Conservation (phyloP, 2,329 filamentous ascomycete genomes). For the Aspergillus bombycis region DNA sequence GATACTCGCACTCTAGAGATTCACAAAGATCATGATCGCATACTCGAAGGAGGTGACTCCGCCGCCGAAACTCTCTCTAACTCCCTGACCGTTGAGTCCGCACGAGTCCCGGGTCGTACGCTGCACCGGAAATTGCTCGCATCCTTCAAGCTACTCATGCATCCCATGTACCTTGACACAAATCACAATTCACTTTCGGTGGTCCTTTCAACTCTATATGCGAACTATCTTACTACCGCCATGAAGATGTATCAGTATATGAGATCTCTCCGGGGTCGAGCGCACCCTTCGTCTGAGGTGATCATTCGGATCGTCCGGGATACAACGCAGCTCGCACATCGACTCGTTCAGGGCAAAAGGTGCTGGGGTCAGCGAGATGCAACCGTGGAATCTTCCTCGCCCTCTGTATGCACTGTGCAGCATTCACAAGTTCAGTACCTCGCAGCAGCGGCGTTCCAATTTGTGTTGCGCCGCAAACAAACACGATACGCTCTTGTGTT, state of each 20-base stretch:
- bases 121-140: constrained; percentile 78
- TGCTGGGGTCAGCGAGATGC: constrained; percentile 15
- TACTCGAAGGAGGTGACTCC: constrained; percentile 48
- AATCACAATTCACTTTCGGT: constrained; percentile 71
- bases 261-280: constrained; percentile 57
- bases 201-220: constrained; percentile 73
- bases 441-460: constrained; percentile 69
- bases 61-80: constrained; percentile 64
- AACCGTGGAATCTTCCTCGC: constrained; percentile 5
- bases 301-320: constrained; percentile 68
- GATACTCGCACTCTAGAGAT: constrained; percentile 75
- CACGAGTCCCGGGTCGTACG: constrained; percentile 70
- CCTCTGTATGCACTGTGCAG: constrained; percentile 62
- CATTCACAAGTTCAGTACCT: constrained; percentile 66
- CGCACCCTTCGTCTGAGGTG: constrained; percentile 61
- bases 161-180: constrained; percentile 58
- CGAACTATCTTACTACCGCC: constrained; percentile 76
- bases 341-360: constrained; percentile 63
- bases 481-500: constrained; percentile 67
- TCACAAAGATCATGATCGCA: constrained; percentile 65
- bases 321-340: constrained; percentile 65
- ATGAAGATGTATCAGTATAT: constrained; percentile 70
- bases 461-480: constrained; percentile 72
- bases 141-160: constrained; percentile 80
- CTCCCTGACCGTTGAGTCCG: constrained; percentile 77